Base-by-base conservation (phyloP, 2,329 filamentous ascomycete genomes). In the Cercospora citrullina region DNA sequence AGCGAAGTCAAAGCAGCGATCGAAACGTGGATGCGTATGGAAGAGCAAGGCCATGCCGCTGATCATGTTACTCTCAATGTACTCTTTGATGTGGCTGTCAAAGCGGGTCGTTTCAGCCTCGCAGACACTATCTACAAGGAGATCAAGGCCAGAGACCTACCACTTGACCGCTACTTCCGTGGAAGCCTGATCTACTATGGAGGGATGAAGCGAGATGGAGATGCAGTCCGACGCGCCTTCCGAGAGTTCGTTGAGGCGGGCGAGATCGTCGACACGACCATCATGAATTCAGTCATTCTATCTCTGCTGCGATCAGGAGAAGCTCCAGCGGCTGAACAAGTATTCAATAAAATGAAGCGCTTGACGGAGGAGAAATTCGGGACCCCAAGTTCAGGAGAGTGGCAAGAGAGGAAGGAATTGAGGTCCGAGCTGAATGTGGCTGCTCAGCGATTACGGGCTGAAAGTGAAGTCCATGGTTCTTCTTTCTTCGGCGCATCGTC, bases 41-140 rank as follows among this genome's bases (percentile, higher is more conserved):
- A 99, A 79, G 81, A 87, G 4, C 89, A 89, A 1, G 85, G 87
- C 1, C 79, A 93, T 14, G 81, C 82, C 72, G 89, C 87, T 39
- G 91, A 91, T 73, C 85, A 88, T 60, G 90, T 93, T n/a, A 96
- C 94, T 0, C 96, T 99, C 80, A 97, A 95, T 76, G 91, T 97
- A 58, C 85, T 99, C 12, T 97, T 97, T 74, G 91, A 97, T 76
- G 87, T 93, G 10, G 93, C 95, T 1, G 87, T 92, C 72, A 96
- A 95, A 78, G 89, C 92, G 0, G 91, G 91, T 45, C 95, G 96
- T 75, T 96, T 91, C 72, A 83, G 84, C 0, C 86, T 98, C 23
- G 94, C 93, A 3, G 91, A 97, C 74, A 91, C 92, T 81, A 87
- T 98, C 10, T 88, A 94, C 73, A 84, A 87, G 66, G 94, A 98